These are phyloP conservation scores for Calvatia gigantea DNA, from an alignment of 768 basidiomycete species.

Conservation along the genomic window DNA sequence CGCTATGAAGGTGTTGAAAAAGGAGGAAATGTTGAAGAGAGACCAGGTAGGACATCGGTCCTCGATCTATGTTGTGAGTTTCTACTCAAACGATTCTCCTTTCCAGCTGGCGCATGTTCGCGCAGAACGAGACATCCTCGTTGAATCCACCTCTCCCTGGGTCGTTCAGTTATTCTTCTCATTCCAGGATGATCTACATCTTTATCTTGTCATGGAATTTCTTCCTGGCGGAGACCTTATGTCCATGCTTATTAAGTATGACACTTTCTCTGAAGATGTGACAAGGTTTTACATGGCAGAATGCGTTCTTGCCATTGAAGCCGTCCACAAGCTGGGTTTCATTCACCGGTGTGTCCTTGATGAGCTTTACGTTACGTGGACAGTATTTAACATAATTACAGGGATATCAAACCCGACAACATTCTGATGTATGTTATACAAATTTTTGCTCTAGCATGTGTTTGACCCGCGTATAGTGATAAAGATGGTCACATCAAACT, in stretches of 20 bases:
- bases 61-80: background rate
- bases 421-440: constrained; percentile 53
- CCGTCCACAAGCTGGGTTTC: constrained; percentile 95
- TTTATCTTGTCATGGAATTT: constrained; percentile 99
- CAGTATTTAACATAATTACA: constrained; percentile 25
- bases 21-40: constrained; percentile 99
- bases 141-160: constrained; percentile 94
- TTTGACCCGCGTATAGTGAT: constrained; percentile 43
- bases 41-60: constrained; percentile 68
- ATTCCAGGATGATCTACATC: constrained; percentile 91
- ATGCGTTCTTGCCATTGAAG: constrained; percentile 95
- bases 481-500: constrained; percentile 96
- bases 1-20: constrained; percentile 97
- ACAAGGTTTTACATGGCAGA: constrained; percentile 99
- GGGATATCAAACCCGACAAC: constrained; percentile 99
- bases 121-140: constrained; percentile 94
- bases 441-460: constrained; percentile 23
- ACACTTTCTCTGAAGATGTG: constrained; percentile 97
- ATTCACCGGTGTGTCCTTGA: constrained; percentile 81
- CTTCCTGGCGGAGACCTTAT: constrained; percentile 97
- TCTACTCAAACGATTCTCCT: background rate
- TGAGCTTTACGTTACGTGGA: background rate
- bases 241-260: constrained; percentile 99
- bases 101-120: constrained; percentile 91
- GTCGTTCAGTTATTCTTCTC: constrained; percentile 97